Evolutionary conservation across 2,329 filamentous ascomycete genomes (phyloP).

Genomic region (Chrysoporthe puriensis): DNA sequence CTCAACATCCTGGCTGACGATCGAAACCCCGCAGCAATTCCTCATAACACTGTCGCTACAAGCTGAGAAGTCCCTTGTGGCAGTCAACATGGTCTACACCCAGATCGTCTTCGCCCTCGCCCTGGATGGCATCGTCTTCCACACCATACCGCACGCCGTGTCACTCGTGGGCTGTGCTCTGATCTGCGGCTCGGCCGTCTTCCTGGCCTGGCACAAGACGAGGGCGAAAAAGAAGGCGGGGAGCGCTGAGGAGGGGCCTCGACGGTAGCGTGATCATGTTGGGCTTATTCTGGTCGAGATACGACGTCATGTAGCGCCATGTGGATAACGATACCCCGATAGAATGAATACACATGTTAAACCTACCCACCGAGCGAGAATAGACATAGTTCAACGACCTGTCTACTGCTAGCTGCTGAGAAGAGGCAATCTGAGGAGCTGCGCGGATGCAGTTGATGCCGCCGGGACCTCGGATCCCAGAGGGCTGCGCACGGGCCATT

Average conservation of each 20-base stretch:
- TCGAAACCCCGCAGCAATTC: constrained; percentile 8
- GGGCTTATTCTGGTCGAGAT: too few relatives aligned
- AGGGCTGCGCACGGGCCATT: background rate
- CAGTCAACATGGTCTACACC: constrained; percentile 21
- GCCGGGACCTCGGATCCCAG: too few relatives aligned
- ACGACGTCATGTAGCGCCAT: background rate
- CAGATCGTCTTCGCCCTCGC: constrained; percentile 18
- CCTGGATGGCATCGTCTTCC: constrained; percentile 16
- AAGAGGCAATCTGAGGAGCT: background rate
- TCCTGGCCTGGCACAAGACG: constrained; percentile 17
- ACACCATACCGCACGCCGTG: constrained; percentile 14
- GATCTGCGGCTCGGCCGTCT: constrained; percentile 7
- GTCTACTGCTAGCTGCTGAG: background rate
- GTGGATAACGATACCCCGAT: too few relatives aligned
- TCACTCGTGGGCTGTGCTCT: constrained; percentile 11
- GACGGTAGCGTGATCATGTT: background rate
- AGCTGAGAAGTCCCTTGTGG: constrained; percentile 16
- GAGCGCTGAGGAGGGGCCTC: background rate
- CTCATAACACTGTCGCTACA: constrained; percentile 20
- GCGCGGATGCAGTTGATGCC: too few relatives aligned
- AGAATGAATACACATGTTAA: background rate
- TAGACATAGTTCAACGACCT: background rate
- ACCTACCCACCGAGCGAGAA: too few relatives aligned
- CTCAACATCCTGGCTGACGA: background rate
- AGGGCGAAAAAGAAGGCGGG: background rate